Evolutionary conservation across 164 flowering plant species (phyloP), one percentile per base, ranked within the genome.

Genomic region (Warburgia ugandensis): DNA sequence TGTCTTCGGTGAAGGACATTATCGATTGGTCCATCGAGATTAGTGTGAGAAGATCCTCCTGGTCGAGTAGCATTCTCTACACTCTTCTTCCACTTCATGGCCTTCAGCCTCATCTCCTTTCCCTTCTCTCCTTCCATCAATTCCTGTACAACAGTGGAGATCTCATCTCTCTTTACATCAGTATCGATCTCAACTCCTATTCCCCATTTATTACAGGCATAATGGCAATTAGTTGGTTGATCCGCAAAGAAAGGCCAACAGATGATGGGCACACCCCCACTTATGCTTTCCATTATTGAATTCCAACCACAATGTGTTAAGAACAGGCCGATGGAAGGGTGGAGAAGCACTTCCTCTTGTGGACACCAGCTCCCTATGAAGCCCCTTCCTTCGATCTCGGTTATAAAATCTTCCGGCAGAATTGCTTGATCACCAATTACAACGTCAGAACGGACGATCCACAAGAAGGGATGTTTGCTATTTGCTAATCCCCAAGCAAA

Each of bases 401-500:
- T 49, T 9, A 55, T 8, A 19, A 74, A 70, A 23, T 66, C 71
- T 13, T 51, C 54, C 0, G 72, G 69, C 25, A 77, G 22, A 20
- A 65, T 17, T 0, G 73, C 67, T 0, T 68, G 21, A 0, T 68
- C 71, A 0, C 73, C 77, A 11, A 37, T 29, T 1, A 79, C 72
- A 3, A 73, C 19, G 38, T 74, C 79, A 4, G 81, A 74, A 48
- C 84, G 56, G 10, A 74, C 66, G 6, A 76, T 45, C 79, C 84
- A 74, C 50, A 76, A 52, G 39, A 79, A 79, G 3, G 59, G 14
- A 13, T 56, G 21, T 5, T 65, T 50, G 50, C 72, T 73, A 52
- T 76, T 71, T 1, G 74, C 77, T 0, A 78, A 59, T 7, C 81
- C 81, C 81, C 81, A 76, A 2, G 81, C 76, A 16, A 76, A 68